Evolutionary conservation across 768 basidiomycete species (phyloP).

Genomic region (Hirschioporus abietinus): DNA sequence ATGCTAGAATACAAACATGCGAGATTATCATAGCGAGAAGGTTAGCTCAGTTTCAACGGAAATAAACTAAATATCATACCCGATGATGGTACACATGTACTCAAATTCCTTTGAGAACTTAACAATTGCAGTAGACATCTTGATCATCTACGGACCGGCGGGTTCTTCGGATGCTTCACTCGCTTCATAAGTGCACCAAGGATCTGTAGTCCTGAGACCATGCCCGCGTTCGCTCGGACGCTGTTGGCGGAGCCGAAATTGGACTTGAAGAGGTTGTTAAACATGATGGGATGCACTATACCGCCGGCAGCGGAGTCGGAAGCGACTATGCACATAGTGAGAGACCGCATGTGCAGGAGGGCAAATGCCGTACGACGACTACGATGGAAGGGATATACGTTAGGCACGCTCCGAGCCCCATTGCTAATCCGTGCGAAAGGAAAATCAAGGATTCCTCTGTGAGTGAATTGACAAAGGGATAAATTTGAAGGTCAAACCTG

Average conservation of each 20-base stretch:
- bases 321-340: constrained; percentile 52
- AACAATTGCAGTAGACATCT: constrained; percentile 23
- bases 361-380: constrained; percentile 50
- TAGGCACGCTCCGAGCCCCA: constrained; percentile 45
- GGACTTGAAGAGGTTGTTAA: constrained; percentile 40
- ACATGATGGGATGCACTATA: constrained; percentile 55
- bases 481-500: constrained; percentile 26
- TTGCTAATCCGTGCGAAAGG: constrained; percentile 43
- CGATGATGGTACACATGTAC: constrained; percentile 38
- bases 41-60: neutral
- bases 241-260: constrained; percentile 40
- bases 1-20: constrained; percentile 29
- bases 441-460: constrained; percentile 36
- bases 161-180: constrained; percentile 32
- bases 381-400: constrained; percentile 43
- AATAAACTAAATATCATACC: constrained; percentile 19
- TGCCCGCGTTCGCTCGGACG: constrained; percentile 35
- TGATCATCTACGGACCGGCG: constrained; percentile 15
- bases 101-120: constrained; percentile 38
- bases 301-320: constrained; percentile 57
- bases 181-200: constrained; percentile 37
- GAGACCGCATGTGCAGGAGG: constrained; percentile 31
- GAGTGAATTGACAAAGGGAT: neutral
- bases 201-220: constrained; percentile 33
- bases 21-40: constrained; percentile 11